Base-by-base conservation (phyloP, 2,329 filamentous ascomycete species). In the Xylariaceae sp. region DNA sequence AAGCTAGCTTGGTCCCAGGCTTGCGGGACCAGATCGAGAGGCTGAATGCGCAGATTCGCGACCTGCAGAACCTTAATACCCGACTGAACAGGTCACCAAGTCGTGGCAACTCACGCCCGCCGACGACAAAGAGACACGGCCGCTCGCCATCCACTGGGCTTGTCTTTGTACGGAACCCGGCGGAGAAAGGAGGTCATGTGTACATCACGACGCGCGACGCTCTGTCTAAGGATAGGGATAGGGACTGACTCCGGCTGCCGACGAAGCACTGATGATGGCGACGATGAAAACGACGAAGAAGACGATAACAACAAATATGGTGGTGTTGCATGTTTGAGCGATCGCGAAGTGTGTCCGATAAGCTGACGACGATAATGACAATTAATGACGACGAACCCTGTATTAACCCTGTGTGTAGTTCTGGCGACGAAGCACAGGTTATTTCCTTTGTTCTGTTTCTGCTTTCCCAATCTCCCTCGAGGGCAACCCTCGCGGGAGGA, bases 201-300 rank as follows among this genome's bases (percentile, higher is more conserved):
- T 66, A 54, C 53, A 55, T 68, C 53, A 65, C 65, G n/a, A 67
- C 65, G 16, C 61, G 64, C 34, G 63, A 66, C 2, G 57, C 59
- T 6, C 61, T 68, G 19, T 56, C 56, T 40, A 54, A 55, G 37
- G 58, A 64, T 30, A 62, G 59, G 43, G 58, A 63, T 8, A 61
- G 56, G 47, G 54, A 53, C 45, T 46, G n/a, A 43, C 19, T 40
- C 6, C 9, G 8, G 37, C 19, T 19, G 40, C 19, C 21, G 40
- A 22, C 9, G 40, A 16, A 5, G 18, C 4, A 42, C 12, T 9
- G 18, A 42, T 22, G 22, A 13, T 6, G 13, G 21, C 40, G 40
- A 42, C 10, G 19, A 42, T 19, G 18, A 42, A 22, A 42, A 22
- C 40, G 18, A 22, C 37, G 16, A 40, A 6, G 22, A 18, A 42